These are phyloP conservation scores for Knufia fluminis DNA, from an alignment of 2,329 filamentous ascomycete species.

Conservation along the genomic window DNA sequence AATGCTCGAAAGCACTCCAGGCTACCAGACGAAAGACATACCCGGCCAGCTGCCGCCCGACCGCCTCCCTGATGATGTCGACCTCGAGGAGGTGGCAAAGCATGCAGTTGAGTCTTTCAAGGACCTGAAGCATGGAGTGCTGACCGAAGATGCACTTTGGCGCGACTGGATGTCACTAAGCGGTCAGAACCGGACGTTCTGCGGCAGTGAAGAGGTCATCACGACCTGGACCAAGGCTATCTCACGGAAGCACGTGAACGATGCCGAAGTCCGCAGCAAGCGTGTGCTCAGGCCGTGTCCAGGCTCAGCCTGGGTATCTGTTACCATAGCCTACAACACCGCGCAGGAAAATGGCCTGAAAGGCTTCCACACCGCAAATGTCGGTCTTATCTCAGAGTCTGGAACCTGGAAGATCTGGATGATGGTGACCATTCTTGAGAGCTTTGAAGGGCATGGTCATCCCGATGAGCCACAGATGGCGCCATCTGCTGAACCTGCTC, in stretches of 20 bases:
- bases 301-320: slow-evolving; percentile 10
- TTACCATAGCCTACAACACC: slow-evolving; percentile 11
- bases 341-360: slow-evolving; percentile 7
- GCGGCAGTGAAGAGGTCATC: slow-evolving; percentile 13
- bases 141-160: slow-evolving; percentile 19
- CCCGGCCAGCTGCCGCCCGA: slow-evolving; percentile 19
- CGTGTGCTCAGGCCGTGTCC: slow-evolving; percentile 6
- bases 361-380: slow-evolving; percentile 17
- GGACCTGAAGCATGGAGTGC: neutral
- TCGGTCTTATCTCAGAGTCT: slow-evolving; percentile 17
- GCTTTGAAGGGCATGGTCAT: slow-evolving; percentile 18
- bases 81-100: slow-evolving; percentile 4
- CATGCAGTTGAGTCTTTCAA: neutral
- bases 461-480: slow-evolving; percentile 17
- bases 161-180: slow-evolving; percentile 22
- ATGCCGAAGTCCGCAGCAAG: slow-evolving; percentile 11
- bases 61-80: slow-evolving; percentile 15
- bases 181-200: slow-evolving; percentile 22
- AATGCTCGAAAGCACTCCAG: slow-evolving; percentile 8
- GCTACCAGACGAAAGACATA: slow-evolving; percentile 14
- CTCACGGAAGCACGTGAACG: slow-evolving; percentile 5
- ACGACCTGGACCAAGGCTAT: slow-evolving; percentile 17
- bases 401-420: slow-evolving; percentile 25
- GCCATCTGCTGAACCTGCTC: neutral
- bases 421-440: slow-evolving; percentile 23